phyloP scores from a whole-genome alignment of 1,284 basidiomycete species.

The Tremellales sp. region DNA sequence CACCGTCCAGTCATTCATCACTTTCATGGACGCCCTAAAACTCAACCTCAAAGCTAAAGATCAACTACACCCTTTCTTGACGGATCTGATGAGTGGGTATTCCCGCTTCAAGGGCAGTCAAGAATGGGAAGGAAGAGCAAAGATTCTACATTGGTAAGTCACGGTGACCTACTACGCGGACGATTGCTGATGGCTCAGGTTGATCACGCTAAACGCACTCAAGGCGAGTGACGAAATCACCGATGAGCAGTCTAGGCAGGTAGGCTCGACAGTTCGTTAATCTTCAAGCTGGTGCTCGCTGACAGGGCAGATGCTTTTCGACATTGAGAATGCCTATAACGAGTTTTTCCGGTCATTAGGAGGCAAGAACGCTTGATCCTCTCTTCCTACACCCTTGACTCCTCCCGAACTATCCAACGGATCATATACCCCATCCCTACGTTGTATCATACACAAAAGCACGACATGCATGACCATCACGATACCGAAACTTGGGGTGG shows the following conservation, averaged over 20 bases:
- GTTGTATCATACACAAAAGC: too few relatives aligned
- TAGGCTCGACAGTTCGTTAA: conserved; percentile 40
- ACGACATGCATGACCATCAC: too few relatives aligned
- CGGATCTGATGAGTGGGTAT: conserved; percentile 89
- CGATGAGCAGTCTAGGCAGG: conserved; percentile 92
- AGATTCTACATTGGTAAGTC: conserved; percentile 84
- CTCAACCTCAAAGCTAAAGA: conserved; percentile 91
- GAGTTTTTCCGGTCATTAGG: conserved; percentile 85
- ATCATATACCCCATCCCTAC: too few relatives aligned
- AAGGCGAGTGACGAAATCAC: conserved; percentile 94
- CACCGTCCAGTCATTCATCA: conserved; percentile 76
- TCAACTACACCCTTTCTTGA: conserved; percentile 89
- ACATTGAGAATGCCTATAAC: conserved; percentile 93
- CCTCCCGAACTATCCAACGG: too few relatives aligned
- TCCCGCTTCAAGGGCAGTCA: conserved; percentile 87
- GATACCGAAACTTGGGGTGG: too few relatives aligned
- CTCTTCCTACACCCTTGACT: too few relatives aligned
- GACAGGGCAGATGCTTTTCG: conserved; percentile 77
- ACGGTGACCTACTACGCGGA: not conserved
- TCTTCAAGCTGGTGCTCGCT: not conserved
- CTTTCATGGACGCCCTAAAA: conserved; percentile 97
- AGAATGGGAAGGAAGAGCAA: conserved; percentile 89
- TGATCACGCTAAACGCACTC: conserved; percentile 95
- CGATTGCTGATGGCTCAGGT: conserved; percentile 54
- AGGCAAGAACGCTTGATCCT: conserved; percentile 14